These are phyloP conservation scores for Pseudopyrenochaeta lycopersici DNA, from an alignment of 2,329 filamentous ascomycete genomes.

Conservation along the genomic window DNA sequence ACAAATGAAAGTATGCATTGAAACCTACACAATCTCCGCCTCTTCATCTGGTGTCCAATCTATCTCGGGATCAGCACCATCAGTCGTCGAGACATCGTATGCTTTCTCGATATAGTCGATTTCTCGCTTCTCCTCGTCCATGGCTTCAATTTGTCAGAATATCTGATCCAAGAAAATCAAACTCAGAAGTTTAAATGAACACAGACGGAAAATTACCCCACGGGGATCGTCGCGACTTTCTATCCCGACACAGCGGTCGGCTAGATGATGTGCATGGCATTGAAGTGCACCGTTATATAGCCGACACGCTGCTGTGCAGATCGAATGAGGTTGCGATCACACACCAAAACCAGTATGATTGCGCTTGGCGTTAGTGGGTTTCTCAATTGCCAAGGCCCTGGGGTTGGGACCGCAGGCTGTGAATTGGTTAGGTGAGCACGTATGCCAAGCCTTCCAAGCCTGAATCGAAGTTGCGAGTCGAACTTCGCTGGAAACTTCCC, in stretches of 20 bases:
- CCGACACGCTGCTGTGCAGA: not conserved
- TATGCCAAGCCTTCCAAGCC: not conserved
- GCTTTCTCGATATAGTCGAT: not conserved
- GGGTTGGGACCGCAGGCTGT: not conserved
- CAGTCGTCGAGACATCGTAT: slow-evolving; percentile 5
- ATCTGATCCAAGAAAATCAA: not conserved
- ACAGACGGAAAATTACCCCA: not conserved
- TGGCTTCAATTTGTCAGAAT: no score
- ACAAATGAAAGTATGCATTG: no score
- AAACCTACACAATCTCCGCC: slow-evolving; percentile 29
- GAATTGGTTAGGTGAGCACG: not conserved
- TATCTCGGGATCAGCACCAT: slow-evolving; percentile 15
- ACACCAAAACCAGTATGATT: not conserved
- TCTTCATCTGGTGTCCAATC: slow-evolving; percentile 46
- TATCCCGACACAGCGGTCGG: not conserved
- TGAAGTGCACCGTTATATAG: not conserved
- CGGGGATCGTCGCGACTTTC: not conserved
- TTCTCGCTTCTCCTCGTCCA: not conserved
- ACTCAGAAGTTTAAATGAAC: not conserved
- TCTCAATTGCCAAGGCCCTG: not conserved
- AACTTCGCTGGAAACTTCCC: not conserved
- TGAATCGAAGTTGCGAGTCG: not conserved
- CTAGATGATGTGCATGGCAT: not conserved
- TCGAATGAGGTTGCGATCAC: not conserved
- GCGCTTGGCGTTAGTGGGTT: not conserved